Conservation (phyloP, 2,329 filamentous ascomycete genomes). For the Aspergillus ustus region DNA sequence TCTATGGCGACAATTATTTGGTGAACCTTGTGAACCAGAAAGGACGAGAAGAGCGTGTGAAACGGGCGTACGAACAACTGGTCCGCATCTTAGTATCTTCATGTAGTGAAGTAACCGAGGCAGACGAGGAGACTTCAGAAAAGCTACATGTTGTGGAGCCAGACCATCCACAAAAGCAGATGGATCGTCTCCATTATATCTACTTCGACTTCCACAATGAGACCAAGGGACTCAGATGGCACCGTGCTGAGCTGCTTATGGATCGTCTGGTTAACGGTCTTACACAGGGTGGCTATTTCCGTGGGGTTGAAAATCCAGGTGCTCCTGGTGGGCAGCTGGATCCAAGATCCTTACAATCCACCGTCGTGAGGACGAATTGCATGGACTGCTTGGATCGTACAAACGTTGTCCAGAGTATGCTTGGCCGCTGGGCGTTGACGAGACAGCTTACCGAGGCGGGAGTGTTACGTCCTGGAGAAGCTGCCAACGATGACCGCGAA, state of each 20-base stretch:
- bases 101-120: slow-evolving; percentile 67
- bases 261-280: slow-evolving; percentile 80
- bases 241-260: slow-evolving; percentile 84
- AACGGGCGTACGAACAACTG: slow-evolving; percentile 92
- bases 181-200: slow-evolving; percentile 89
- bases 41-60: slow-evolving; percentile 85
- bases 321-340: slow-evolving; percentile 74
- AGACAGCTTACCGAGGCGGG: slow-evolving; percentile 87
- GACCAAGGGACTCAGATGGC: slow-evolving; percentile 92
- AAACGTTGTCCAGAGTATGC: slow-evolving; percentile 97
- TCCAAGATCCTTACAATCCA: slow-evolving; percentile 78
- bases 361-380: slow-evolving; percentile 95
- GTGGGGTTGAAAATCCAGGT: slow-evolving; percentile 82
- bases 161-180: slow-evolving; percentile 62
- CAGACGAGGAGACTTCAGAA: slow-evolving; percentile 71
- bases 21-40: slow-evolving; percentile 98
- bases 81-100: slow-evolving; percentile 74
- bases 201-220: slow-evolving; percentile 99
- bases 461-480: slow-evolving; percentile 74
- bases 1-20: slow-evolving; percentile 96
- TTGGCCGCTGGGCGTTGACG: slow-evolving; percentile 85
- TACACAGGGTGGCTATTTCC: slow-evolving; percentile 85
- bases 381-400: slow-evolving; percentile 99
- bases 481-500: slow-evolving; percentile 75
- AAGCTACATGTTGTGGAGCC: slow-evolving; percentile 81